Conservation (phyloP, 768 basidiomycete species). For the Hericium alpestre region DNA sequence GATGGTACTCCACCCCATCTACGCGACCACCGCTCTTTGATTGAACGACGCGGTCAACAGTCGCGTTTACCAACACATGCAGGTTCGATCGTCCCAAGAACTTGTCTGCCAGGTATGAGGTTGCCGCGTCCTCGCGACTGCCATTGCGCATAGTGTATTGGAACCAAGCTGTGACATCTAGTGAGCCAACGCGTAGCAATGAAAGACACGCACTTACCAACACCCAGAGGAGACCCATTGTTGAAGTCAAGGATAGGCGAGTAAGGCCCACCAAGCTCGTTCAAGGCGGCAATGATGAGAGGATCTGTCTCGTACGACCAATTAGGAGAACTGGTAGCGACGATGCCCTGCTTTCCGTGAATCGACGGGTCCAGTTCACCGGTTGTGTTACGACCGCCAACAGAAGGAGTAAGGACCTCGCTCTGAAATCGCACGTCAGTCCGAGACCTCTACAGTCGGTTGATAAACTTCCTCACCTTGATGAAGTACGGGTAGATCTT, state of each 20-base stretch:
- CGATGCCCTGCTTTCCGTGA: slow-evolving; percentile 26
- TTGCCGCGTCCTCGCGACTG: slow-evolving; percentile 1
- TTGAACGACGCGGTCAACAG: slow-evolving; percentile 1
- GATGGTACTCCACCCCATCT: slow-evolving; percentile 1
- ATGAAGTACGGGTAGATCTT: slow-evolving; percentile 1
- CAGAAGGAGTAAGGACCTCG: slow-evolving; percentile 27
- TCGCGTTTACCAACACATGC: slow-evolving; percentile 1
- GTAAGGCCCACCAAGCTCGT: slow-evolving; percentile 25
- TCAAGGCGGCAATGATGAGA: slow-evolving; percentile 25
- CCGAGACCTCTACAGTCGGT: background rate
- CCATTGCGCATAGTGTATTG: slow-evolving; percentile 2
- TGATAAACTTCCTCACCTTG: background rate
- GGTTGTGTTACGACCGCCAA: slow-evolving; percentile 27
- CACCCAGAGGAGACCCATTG: slow-evolving; percentile 29
- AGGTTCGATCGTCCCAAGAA: slow-evolving; percentile 1
- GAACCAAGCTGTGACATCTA: background rate
- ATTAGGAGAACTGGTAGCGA: slow-evolving; percentile 14
- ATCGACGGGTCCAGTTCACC: slow-evolving; percentile 27
- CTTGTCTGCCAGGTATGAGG: slow-evolving; percentile 1
- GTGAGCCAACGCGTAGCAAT: background rate
- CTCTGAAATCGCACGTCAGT: slow-evolving; percentile 15
- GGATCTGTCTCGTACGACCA: slow-evolving; percentile 16
- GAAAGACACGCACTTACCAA: slow-evolving; percentile 20
- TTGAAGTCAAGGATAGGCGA: slow-evolving; percentile 33
- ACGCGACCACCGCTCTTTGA: background rate